phyloP scores from a whole-genome alignment of 352 stramenopile genomes.

The Phytophthora litchii region DNA sequence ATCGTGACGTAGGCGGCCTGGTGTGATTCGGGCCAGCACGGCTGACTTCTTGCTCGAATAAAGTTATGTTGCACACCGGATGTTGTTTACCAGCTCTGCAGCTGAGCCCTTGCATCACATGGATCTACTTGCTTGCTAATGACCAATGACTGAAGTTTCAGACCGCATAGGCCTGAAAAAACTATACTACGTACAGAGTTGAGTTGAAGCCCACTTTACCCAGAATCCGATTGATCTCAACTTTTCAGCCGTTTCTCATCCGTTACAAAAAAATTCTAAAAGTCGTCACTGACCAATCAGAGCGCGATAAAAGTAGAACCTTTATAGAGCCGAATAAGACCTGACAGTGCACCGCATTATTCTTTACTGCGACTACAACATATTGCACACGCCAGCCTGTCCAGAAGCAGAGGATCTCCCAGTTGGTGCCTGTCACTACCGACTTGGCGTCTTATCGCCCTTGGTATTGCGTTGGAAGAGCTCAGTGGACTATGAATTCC shows the following conservation, averaged over 20 bases:
- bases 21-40: constrained; percentile 30
- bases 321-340: constrained; percentile 40
- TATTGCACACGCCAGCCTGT: constrained; percentile 43
- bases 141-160: constrained; percentile 3
- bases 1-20: constrained; percentile 24
- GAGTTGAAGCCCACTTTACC: constrained; percentile 22
- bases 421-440: constrained; percentile 24
- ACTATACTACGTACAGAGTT: constrained; percentile 10
- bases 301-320: constrained; percentile 27
- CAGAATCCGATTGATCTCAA: constrained; percentile 4
- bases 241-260: constrained; percentile 8
- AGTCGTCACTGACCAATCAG: constrained; percentile 13
- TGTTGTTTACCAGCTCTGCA: constrained; percentile 15
- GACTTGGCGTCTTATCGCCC: constrained; percentile 23
- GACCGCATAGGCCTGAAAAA: neutral
- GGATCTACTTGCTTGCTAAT: constrained; percentile 1
- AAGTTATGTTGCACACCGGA: constrained; percentile 10
- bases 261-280: constrained; percentile 32
- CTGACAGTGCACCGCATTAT: constrained; percentile 4
- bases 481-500: constrained; percentile 46
- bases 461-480: neutral
- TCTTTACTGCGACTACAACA: neutral
- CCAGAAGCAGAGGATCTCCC: constrained; percentile 19
- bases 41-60: constrained; percentile 20
- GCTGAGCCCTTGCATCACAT: constrained; percentile 23